Base-by-base conservation (phyloP, 306 rosid species). In the Cucurbita pepo region DNA sequence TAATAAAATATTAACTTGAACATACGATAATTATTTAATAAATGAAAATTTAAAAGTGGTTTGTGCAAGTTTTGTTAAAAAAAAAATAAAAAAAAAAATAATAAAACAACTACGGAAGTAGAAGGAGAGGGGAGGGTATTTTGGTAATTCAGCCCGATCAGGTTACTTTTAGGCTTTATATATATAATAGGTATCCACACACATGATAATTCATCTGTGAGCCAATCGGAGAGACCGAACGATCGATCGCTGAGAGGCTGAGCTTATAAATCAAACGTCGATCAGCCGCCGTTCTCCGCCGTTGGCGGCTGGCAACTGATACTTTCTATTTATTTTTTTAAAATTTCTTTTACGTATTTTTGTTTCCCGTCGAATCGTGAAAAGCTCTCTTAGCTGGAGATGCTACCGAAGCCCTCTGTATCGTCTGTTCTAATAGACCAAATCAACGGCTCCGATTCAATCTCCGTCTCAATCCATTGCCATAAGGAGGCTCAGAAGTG, bases 361-460 rank as follows among this genome's bases (percentile, higher is more conserved):
- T 22, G 8, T 41, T 6, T 63, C 51, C 15, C 2, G 63, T 14
- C 0, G 51, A 55, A 18, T 38, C 16, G 16, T 61, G 1, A 61
- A 55, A n/a, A 55, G 52, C 47, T 16, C 10, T 34, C 38, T 40
- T 56, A 14, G 30, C 38, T 16, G 59, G 59, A 50, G 74, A 90
- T 88, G 89, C 82, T 79, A 50, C 81, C 84, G 11, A 82, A 81
- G 11, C 90, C 88, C 1, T 77, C 96, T 1, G 85, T 57, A 22
- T 74, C 96, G 10, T 82, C 97, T 7, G 21, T 80, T n/a, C 76
- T 78, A 9, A 57, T 82, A 47, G 91, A 85, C 79, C 66, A 91
- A 18, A 77, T 87, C 84, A 83, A 79, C 82, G n/a, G 50, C 78
- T 63, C 70, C 57, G 38, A 56, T 34, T 7, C 60, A 25, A 69